These are phyloP conservation scores for Penicillium corylophilum DNA, from an alignment of 2,329 filamentous ascomycete species.

Conservation along the genomic window DNA sequence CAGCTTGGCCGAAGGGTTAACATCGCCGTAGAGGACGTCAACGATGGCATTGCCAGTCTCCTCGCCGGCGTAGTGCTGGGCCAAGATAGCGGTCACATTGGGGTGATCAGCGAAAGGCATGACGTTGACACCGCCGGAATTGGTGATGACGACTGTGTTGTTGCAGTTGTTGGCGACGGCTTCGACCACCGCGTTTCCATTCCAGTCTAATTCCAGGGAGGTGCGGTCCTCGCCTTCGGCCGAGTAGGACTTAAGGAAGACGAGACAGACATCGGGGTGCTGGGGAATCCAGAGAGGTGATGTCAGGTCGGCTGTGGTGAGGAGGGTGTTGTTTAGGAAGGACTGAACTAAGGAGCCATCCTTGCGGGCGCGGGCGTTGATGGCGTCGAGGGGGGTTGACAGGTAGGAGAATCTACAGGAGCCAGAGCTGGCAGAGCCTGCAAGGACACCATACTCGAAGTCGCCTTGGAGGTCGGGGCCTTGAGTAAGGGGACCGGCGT, in stretches of 20 bases:
- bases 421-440: conserved; percentile 19
- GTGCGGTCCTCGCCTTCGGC: conserved; percentile 39
- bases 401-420: conserved; percentile 25
- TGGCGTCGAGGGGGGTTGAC: conserved; percentile 29
- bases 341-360: conserved; percentile 22
- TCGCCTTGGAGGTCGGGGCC: not conserved
- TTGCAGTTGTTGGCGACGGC: conserved; percentile 58
- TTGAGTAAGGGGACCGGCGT: conserved; percentile 36
- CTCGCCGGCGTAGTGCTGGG: no score
- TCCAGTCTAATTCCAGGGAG: conserved; percentile 42
- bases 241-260: conserved; percentile 58
- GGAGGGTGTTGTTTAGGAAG: conserved; percentile 21
- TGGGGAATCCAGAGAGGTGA: not conserved
- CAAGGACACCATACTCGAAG: conserved; percentile 18
- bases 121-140: conserved; percentile 61
- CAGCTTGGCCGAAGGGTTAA: conserved; percentile 63
- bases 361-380: conserved; percentile 20
- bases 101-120: conserved; percentile 60
- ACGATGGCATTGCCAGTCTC: conserved; percentile 68
- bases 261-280: conserved; percentile 38
- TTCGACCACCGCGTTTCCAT: conserved; percentile 53
- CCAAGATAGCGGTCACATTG: conserved; percentile 76
- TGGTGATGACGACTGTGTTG: conserved; percentile 63
- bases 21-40: conserved; percentile 77
- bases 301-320: not conserved